A percentile compares a stretch with the other conserved stretches of the same genome.
These are phyloP conservation scores for Polytolypa hystricis DNA, from an alignment of 2,329 filamentous ascomycete genomes.

Conservation along the genomic window DNA sequence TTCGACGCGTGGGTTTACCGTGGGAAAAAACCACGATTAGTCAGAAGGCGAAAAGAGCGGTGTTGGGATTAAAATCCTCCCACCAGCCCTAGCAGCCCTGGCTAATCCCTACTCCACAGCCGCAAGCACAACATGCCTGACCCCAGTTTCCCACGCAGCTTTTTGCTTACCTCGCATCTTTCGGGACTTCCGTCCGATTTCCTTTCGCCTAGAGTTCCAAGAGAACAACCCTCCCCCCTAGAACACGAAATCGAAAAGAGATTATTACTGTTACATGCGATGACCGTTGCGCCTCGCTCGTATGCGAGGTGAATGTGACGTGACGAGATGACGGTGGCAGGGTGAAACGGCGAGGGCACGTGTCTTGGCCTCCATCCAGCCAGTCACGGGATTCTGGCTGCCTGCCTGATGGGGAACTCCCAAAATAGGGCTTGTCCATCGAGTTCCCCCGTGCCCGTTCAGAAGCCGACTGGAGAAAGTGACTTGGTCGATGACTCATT, in stretches of 20 bases:
- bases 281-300: constrained; percentile 1
- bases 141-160: neutral
- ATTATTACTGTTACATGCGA: neutral
- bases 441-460: neutral
- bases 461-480: neutral
- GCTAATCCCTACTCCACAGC: neutral
- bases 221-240: neutral
- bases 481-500: neutral
- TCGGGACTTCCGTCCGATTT: too few relatives aligned
- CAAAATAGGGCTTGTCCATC: neutral
- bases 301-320: constrained; percentile 3
- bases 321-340: neutral
- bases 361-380: neutral
- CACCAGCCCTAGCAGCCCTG: neutral
- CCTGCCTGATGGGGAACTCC: neutral
- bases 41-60: constrained; percentile 1
- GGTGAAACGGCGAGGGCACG: neutral
- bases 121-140: neutral
- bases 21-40: neutral
- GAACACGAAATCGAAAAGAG: too few relatives aligned
- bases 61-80: neutral
- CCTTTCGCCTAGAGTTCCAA: too few relatives aligned
- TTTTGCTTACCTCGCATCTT: neutral
- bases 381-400: neutral
- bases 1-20: neutral